Evolutionary conservation across 306 rosid genomes (phyloP).

Genomic region (Quillaja saponaria): DNA sequence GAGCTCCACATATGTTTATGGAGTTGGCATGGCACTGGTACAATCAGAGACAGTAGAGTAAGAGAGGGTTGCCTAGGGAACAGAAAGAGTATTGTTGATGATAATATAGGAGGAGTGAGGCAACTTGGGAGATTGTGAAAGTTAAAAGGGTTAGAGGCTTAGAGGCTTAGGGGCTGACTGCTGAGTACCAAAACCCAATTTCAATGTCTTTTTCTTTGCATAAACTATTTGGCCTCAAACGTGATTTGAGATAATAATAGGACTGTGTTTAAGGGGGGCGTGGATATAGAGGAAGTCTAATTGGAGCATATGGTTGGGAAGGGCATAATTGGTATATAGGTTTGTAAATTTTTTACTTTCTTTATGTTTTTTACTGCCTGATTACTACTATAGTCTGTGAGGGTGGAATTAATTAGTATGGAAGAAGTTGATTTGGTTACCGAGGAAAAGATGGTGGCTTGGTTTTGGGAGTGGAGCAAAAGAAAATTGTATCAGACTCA

Average conservation of each 20-base stretch:
- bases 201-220: slow-evolving; percentile 38
- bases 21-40: slow-evolving; percentile 36
- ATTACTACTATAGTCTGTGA: slow-evolving; percentile 23
- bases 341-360: slow-evolving; percentile 28
- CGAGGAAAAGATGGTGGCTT: slow-evolving; percentile 80
- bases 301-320: slow-evolving; percentile 34
- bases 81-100: slow-evolving; percentile 47
- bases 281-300: slow-evolving; percentile 41
- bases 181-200: slow-evolving; percentile 55
- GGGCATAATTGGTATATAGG: slow-evolving; percentile 14
- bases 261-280: slow-evolving; percentile 37
- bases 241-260: slow-evolving; percentile 33
- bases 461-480: slow-evolving; percentile 81
- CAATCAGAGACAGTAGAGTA: slow-evolving; percentile 3
- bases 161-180: too few relatives aligned
- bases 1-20: slow-evolving; percentile 53
- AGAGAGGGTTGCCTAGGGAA: slow-evolving; percentile 50
- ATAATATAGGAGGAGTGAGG: slow-evolving; percentile 44
- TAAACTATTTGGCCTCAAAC: slow-evolving; percentile 35
- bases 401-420: slow-evolving; percentile 49
- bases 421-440: slow-evolving; percentile 51
- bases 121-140: slow-evolving; percentile 78
- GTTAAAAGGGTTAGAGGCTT: slow-evolving; percentile 50
- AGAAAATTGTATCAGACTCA: slow-evolving; percentile 42
- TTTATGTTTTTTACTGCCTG: slow-evolving; percentile 34